Conservation (phyloP, 2,329 filamentous ascomycete species). For the Fusarium devonianum region DNA sequence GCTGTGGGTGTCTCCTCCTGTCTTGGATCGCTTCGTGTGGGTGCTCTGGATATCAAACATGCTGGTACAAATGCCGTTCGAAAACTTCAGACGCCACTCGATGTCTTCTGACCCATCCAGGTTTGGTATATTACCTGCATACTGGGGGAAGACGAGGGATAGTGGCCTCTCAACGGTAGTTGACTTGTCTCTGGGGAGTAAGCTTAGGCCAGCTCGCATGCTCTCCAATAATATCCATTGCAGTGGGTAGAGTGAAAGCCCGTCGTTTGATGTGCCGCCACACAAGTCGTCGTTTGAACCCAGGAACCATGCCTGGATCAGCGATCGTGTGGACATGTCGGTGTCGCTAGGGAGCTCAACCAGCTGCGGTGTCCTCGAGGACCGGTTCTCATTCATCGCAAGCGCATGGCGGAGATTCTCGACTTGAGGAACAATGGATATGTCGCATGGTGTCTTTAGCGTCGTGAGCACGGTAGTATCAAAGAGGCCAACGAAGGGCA, state of each 20-base stretch:
- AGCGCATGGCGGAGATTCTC: conserved; percentile 34
- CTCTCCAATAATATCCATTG: conserved; percentile 40
- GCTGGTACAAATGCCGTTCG: conserved; percentile 30
- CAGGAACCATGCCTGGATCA: conserved; percentile 37
- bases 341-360: conserved; percentile 12
- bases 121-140: conserved; percentile 30
- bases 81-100: conserved; percentile 33
- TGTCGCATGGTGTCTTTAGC: conserved; percentile 23
- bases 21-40: conserved; percentile 13
- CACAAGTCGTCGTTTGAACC: conserved; percentile 36
- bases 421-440: conserved; percentile 28
- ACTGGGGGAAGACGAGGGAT: conserved; percentile 35
- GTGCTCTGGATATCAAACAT: conserved; percentile 39
- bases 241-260: conserved; percentile 32
- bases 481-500: conserved; percentile 37
- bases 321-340: conserved; percentile 18
- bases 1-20: conserved; percentile 14
- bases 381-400: conserved; percentile 33
- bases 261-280: conserved; percentile 32
- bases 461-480: conserved; percentile 22
- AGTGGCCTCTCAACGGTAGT: conserved; percentile 14
- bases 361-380: conserved; percentile 10
- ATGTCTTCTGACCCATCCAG: conserved; percentile 38
- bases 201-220: conserved; percentile 19
- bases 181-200: conserved; percentile 10